phyloP scores from a whole-genome alignment of 306 rosid genomes.

The Corylus americana region DNA sequence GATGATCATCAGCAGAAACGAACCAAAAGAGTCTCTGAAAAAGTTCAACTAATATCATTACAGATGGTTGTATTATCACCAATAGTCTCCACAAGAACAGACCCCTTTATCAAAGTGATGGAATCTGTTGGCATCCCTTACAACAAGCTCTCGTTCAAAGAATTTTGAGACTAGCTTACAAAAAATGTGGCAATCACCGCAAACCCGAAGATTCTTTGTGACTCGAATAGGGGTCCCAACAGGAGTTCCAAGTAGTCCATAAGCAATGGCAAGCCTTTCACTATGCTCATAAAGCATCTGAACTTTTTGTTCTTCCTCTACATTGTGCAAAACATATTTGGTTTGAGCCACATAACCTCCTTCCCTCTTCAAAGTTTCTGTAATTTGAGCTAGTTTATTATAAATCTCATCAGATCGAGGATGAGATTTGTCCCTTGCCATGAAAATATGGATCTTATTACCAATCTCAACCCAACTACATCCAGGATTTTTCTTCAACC shows the following conservation, averaged over 20 bases:
- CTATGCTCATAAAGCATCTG: slow-evolving; percentile 67
- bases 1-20: neutral
- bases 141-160: slow-evolving; percentile 50
- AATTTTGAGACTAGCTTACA: slow-evolving; percentile 61
- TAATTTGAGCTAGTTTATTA: slow-evolving; percentile 47
- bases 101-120: slow-evolving; percentile 64
- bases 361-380: slow-evolving; percentile 43
- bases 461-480: slow-evolving; percentile 78
- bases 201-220: slow-evolving; percentile 66
- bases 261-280: slow-evolving; percentile 74
- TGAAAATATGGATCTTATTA: slow-evolving; percentile 59
- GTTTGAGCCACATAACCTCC: slow-evolving; percentile 64
- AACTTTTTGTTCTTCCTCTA: slow-evolving; percentile 59
- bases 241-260: slow-evolving; percentile 54
- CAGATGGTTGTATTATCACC: slow-evolving; percentile 40
- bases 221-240: slow-evolving; percentile 52
- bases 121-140: slow-evolving; percentile 77
- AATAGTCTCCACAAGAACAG: slow-evolving; percentile 79
- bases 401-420: slow-evolving; percentile 52
- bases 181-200: slow-evolving; percentile 71
- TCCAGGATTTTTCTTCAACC: slow-evolving; percentile 74
- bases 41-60: neutral
- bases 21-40: neutral
- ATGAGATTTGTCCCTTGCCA: slow-evolving; percentile 69
- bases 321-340: slow-evolving; percentile 62